A percentile compares a stretch with the other conserved stretches of the same genome.
Evolutionary conservation across 306 rosid species (phyloP).

Genomic region (Notholithocarpus densiflorus): DNA sequence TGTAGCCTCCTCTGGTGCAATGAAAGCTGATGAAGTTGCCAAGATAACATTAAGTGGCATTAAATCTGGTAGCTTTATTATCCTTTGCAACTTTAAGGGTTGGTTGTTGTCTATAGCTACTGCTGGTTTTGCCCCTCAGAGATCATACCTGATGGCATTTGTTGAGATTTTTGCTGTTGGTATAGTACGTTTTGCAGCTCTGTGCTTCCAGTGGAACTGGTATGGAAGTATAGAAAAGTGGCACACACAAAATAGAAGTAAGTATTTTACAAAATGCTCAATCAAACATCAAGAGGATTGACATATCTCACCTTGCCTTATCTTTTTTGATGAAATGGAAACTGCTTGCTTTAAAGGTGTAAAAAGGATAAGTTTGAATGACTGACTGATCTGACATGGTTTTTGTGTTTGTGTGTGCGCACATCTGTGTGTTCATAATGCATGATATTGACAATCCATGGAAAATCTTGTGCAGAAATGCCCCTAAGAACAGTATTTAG

Average conservation of each 20-base stretch:
- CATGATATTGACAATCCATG: not conserved
- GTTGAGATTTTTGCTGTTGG: slow-evolving; percentile 67
- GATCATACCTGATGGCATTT: slow-evolving; percentile 78
- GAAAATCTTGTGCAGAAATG: not conserved
- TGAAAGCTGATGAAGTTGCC: slow-evolving; percentile 89
- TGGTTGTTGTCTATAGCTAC: slow-evolving; percentile 59
- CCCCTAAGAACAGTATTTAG: not conserved
- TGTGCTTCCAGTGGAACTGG: slow-evolving; percentile 81
- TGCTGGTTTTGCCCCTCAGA: slow-evolving; percentile 84
- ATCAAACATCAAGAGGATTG: slow-evolving; percentile 10
- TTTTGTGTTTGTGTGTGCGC: not conserved
- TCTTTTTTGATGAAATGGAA: not conserved
- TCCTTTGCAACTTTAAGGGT: slow-evolving; percentile 86
- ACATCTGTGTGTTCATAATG: not conserved
- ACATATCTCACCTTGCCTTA: not conserved
- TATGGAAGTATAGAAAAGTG: slow-evolving; percentile 70
- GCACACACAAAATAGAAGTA: slow-evolving; percentile 48
- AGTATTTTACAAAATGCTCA: slow-evolving; percentile 25
- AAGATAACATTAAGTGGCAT: slow-evolving; percentile 73
- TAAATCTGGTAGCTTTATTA: slow-evolving; percentile 56
- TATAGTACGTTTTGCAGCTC: slow-evolving; percentile 47
- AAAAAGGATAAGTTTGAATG: not conserved
- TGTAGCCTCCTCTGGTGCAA: slow-evolving; percentile 60
- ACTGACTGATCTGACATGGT: not conserved
- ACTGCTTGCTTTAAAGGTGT: not conserved